These are phyloP conservation scores for Trichoderma sp. DNA, from an alignment of 2,329 filamentous ascomycete genomes.

Conservation along the genomic window DNA sequence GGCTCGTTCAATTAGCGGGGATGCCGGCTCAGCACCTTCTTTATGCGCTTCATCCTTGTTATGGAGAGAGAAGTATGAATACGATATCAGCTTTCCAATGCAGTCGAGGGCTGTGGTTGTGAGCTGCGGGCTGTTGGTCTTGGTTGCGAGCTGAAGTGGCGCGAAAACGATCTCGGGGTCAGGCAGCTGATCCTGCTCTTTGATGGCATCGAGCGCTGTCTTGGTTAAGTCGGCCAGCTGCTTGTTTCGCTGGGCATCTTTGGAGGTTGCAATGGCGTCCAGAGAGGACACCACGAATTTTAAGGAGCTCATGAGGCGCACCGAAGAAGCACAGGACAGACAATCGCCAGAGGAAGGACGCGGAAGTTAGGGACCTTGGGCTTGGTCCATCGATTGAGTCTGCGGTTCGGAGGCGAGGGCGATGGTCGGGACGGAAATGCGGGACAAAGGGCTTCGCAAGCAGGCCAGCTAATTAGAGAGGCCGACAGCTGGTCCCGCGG, in stretches of 20 bases:
- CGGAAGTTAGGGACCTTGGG: slow-evolving; percentile 17
- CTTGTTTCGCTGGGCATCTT: slow-evolving; percentile 85
- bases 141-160: slow-evolving; percentile 85
- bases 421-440: background rate
- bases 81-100: slow-evolving; percentile 98
- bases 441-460: background rate
- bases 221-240: slow-evolving; percentile 79
- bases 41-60: slow-evolving; percentile 44
- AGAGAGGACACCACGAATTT: slow-evolving; percentile 94
- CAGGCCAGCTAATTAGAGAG: slow-evolving; percentile 1
- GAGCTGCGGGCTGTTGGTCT: slow-evolving; percentile 78
- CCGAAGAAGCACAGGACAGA: slow-evolving; percentile 24
- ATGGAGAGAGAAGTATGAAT: slow-evolving; percentile 90
- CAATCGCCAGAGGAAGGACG: slow-evolving; percentile 15
- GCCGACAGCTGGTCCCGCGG: slow-evolving; percentile 5
- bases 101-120: slow-evolving; percentile 92
- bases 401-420: slow-evolving; percentile 7
- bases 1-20: slow-evolving; percentile 89
- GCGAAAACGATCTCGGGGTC: slow-evolving; percentile 91
- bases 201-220: slow-evolving; percentile 80
- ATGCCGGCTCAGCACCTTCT: slow-evolving; percentile 41
- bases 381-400: slow-evolving; percentile 21
- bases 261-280: slow-evolving; percentile 86
- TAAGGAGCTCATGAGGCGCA: slow-evolving; percentile 74
- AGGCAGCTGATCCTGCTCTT: slow-evolving; percentile 77